Evolutionary conservation across 345 rosid species (phyloP), one percentile per base, ranked within the genome.

Genomic region (Salix purpurea): DNA sequence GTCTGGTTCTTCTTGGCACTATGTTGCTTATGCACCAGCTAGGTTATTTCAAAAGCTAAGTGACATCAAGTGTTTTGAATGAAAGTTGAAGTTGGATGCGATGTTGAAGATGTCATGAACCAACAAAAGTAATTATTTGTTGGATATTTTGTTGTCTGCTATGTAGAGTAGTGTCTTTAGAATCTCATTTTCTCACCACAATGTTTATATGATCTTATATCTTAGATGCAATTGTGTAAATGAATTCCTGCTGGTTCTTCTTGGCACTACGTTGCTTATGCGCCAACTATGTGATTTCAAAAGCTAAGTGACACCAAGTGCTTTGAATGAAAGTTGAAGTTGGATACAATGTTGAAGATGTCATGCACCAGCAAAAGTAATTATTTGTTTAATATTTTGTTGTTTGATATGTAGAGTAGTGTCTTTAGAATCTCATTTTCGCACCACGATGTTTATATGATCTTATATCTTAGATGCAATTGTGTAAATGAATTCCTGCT

Each of bases 1-100:
- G 72, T 44, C 24, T 69, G 56, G 2, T 70, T 46, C 58, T 78
- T 67, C 67, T 73, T 70, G 50, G 44, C 65, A 13, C 34, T 67
- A 1, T n/a, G 5, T 9, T 39, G 40, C 34, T 44, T 60, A 62
- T 44, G 42, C 23, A 14, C 34, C 30, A 14, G 14, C 15, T 12
- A 28, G 32, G 28, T 42, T 6, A 32, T 67, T 28, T n/a, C 42
- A 24, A 67, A 50, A 34, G 30, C 40, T 18, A 6, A 24, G 40
- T 52, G 42, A 19, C 18, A 46, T 21, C 26, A 5, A n/a, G 50
- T 8, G 54, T 37, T 52, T 48, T 58, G 50, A 24, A n/a, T 72
- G 18, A 36, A 56, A 72, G 12, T 70, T 16, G 39, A 26, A 4
- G 24, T 30, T 58, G 7, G 12, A 42, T 10, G n/a, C 30, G 4